Conservation (phyloP, 2,329 filamentous ascomycete species). For the Colletotrichum sp. region DNA sequence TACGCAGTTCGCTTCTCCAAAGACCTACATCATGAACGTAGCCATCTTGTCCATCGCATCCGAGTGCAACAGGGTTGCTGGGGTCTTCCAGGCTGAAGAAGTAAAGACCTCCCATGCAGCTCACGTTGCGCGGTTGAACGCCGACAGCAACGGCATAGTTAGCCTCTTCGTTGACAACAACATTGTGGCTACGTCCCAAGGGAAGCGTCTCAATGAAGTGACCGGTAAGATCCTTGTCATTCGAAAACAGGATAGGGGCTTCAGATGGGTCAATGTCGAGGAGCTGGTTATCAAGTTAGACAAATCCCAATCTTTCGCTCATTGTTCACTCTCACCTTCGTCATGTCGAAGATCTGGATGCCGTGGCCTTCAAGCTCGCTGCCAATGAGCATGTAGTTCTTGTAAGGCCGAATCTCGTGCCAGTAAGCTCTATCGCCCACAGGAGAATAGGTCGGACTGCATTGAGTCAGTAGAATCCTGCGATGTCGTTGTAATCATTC, state of each 20-base stretch:
- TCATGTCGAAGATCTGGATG: slow-evolving; percentile 68
- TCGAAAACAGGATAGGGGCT: slow-evolving; percentile 32
- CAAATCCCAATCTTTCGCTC: accelerated
- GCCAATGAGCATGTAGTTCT: slow-evolving; percentile 37
- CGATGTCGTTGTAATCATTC: neutral
- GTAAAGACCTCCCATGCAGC: slow-evolving; percentile 54
- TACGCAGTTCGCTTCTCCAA: neutral
- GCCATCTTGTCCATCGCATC: slow-evolving; percentile 56
- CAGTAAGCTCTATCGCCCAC: slow-evolving; percentile 27
- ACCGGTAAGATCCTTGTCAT: slow-evolving; percentile 31
- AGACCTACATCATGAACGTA: slow-evolving; percentile 55
- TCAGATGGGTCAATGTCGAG: slow-evolving; percentile 41
- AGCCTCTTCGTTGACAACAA: slow-evolving; percentile 52
- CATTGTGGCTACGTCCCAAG: slow-evolving; percentile 51
- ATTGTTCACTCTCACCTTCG: slow-evolving; percentile 33
- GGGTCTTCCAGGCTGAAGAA: slow-evolving; percentile 60
- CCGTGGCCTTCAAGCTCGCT: slow-evolving; percentile 51
- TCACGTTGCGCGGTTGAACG: slow-evolving; percentile 34
- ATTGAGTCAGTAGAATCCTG: neutral
- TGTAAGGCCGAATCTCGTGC: slow-evolving; percentile 40
- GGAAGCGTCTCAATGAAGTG: slow-evolving; percentile 32
- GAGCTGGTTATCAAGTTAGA: slow-evolving; percentile 27
- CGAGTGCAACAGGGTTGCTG: slow-evolving; percentile 53
- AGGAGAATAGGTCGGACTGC: slow-evolving; percentile 17
- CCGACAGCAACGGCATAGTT: slow-evolving; percentile 48